Evolutionary conservation across 495 filamentous ascomycete genomes (phyloP), one percentile per base, ranked within the genome.

Genomic region (Aspergillus incahuasiensis): DNA sequence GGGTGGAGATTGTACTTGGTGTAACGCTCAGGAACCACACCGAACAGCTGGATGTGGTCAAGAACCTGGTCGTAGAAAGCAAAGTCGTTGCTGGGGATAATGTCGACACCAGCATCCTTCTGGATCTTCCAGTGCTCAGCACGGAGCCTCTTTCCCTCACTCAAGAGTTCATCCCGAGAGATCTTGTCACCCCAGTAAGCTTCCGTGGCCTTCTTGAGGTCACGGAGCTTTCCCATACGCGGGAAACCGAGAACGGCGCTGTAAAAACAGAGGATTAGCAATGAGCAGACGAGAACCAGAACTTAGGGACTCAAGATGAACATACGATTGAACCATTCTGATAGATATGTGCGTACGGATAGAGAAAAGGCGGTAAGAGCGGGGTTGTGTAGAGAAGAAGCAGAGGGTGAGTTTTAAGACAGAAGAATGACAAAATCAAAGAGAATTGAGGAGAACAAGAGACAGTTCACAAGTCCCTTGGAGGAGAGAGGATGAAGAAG

Each of bases 201-300:
- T 77, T 98, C 94, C 55, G 89, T 97, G 67, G 94, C 94, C 84
- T 98, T 98, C 88, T 98, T 98, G 70, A 98, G 87, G 81, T 98
- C 95, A 82, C 94, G 87, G 76, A 95, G 90, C 67, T 81, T 88
- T 77, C 94, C 94, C 89, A 97, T 96, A 72, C 94, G 94, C 75
- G 87, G 88, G 79, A 92, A 91, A 68, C 86, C 87, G 61, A 91
- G 82, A 72, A 91, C 75, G 44, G 87, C 81, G 59, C 69, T 74
- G 35, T 30, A n/a, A 18, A 30, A 13, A 35, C 5, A 24, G 39
- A 3, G 6, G 20, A 58, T 68, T 47, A 74, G 61, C 19, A 35
- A 48, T 22, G 50, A 63, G 64, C 58, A 67, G 47, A 62, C 70
- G 63, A n/a, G n/a, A n/a, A n/a, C n/a, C 35, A 70, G 68, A 38